Evolutionary conservation across 768 basidiomycete genomes (phyloP), one percentile per base, ranked within the genome.

Genomic region (Suillus luteus): DNA sequence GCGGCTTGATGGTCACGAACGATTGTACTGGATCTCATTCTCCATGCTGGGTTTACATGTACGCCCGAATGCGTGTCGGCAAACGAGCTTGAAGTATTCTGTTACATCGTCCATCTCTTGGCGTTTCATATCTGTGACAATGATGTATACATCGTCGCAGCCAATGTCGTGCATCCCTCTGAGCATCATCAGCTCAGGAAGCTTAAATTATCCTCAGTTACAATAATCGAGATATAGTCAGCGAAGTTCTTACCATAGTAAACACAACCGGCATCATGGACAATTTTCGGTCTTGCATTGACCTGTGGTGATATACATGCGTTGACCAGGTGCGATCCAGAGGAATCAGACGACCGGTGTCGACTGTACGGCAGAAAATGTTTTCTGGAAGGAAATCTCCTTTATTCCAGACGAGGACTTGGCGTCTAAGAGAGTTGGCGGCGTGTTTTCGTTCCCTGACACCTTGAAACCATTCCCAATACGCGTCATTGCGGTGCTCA

Each of bases 261-360:
- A 90, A 90, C 0, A 92, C 87, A 2, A 92, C 90, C 6, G 87
- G 90, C 83, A 90, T 87, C 89, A 91, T 91, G 31, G 86, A 85
- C 46, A 89, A 73, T 65, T 86, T 88, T 61, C 87, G 81, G 68
- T 90, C 89, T 65, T 86, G 83, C 84, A 91, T 89, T 4, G 89
- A 87, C 65, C 85, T 82, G 65, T 92, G 90, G 72, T 91, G 89
- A 70, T 87, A 91, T 46, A 92, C 87, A 74, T 91, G 88, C 9
- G 90, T 92, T 37, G 87, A 89, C 90, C 90, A 92, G 19, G 89
- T 90, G 64, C 90, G 83, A 81, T 91, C 89, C 68, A 92, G 85
- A 49, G 90, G 90, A 63, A 92, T 91, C 71, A 92, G 76, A 44
- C 90, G 85, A 51, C 87, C 85, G 0, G 90, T 91, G 73, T 92